Conservation (phyloP, 176 grass and related monocot genomes). For the Alloteropsis semialata region DNA sequence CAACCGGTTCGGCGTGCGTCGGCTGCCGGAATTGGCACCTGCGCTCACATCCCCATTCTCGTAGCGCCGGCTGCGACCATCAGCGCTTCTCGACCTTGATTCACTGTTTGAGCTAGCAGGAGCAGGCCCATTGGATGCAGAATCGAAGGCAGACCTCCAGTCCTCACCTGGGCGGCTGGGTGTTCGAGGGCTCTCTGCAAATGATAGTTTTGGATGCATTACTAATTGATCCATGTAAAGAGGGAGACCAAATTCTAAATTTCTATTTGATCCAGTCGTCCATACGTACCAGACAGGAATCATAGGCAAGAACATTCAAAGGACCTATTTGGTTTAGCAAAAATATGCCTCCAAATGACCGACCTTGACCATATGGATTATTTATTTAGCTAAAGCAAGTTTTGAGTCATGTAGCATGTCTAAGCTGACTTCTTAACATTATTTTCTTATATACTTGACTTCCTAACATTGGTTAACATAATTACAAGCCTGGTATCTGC, state of each 20-base stretch:
- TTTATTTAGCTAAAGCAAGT: background rate
- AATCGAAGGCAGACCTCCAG: slow-evolving; percentile 89
- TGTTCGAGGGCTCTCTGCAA: slow-evolving; percentile 61
- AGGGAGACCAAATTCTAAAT: background rate
- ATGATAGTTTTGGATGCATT: slow-evolving; percentile 3
- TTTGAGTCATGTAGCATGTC: background rate
- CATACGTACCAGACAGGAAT: background rate
- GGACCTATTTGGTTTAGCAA: background rate
- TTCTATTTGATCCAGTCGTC: background rate
- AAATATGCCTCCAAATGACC: background rate
- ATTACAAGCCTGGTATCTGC: background rate
- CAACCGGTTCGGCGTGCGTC: slow-evolving; percentile 77
- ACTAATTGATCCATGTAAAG: background rate
- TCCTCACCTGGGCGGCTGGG: slow-evolving; percentile 65
- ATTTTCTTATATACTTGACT: no score
- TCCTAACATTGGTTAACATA: background rate
- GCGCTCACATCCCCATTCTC: slow-evolving; percentile 75
- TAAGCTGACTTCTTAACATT: background rate
- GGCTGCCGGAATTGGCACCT: slow-evolving; percentile 63
- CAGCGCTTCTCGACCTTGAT: slow-evolving; percentile 72
- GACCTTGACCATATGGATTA: background rate
- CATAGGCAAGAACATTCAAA: background rate
- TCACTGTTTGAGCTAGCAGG: slow-evolving; percentile 28
- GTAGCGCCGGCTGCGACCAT: slow-evolving; percentile 37
- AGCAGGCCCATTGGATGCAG: slow-evolving; percentile 45